These are phyloP conservation scores for Trypanosoma lewisi DNA, from an alignment of 208 protist species.

Conservation along the genomic window DNA sequence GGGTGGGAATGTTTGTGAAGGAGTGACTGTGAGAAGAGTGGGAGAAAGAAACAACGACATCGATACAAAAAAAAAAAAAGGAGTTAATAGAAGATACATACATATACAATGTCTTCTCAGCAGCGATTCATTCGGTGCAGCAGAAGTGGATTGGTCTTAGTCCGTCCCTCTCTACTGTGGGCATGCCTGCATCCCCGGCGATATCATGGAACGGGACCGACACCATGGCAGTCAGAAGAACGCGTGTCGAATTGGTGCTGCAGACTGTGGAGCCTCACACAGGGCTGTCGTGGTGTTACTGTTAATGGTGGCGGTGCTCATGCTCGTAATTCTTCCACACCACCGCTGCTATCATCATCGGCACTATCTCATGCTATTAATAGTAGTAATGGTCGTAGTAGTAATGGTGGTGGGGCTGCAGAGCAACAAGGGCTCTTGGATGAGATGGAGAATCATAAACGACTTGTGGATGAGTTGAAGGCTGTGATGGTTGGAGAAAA, in stretches of 20 bases:
- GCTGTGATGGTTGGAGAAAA: constrained; percentile 37
- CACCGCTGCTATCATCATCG: background rate
- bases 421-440: background rate
- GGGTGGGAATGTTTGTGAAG: too few species aligned
- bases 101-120: background rate
- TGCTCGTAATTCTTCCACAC: background rate
- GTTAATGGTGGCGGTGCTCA: too few species aligned
- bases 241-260: constrained; percentile 69
- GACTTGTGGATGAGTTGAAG: constrained; percentile 32
- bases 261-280: constrained; percentile 55
- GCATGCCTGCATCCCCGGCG: background rate
- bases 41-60: background rate
- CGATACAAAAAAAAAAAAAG: constrained; percentile 7
- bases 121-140: background rate
- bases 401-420: too few species aligned
- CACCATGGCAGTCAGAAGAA: constrained; percentile 36
- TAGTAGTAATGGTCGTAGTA: too few species aligned
- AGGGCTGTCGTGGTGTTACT: constrained; percentile 8
- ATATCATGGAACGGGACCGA: background rate
- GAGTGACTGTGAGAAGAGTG: background rate
- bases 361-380: background rate
- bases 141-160: background rate
- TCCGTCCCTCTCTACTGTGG: background rate
- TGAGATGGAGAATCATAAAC: constrained; percentile 15
- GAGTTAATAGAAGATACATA: constrained; percentile 5